Evolutionary conservation across 2,329 filamentous ascomycete genomes (phyloP), one percentile per base, ranked within the genome.

Genomic region (Monosporascus sp.): DNA sequence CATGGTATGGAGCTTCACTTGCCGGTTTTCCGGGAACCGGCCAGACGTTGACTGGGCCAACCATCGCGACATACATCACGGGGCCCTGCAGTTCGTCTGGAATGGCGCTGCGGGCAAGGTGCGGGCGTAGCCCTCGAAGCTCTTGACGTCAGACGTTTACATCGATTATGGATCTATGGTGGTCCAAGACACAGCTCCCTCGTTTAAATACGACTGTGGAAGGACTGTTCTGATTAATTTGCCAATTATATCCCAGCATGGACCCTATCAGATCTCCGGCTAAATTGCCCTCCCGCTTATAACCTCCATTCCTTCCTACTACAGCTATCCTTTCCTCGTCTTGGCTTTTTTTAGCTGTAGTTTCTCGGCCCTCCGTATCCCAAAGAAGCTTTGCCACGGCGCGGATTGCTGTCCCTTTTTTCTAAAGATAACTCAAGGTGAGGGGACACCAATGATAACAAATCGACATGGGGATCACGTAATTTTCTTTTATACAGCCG

Each of bases 191-290:
- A 15, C 8, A 43, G 22, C 18, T 18, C 39, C 5, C 18, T 24
- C 18, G 22, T 9, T 43, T 20, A 43, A 18, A 20, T 43, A 6
- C n/a, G 11, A 24, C 22, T 43, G 55, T 49, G 54, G 54, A 53
- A 46, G 47, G 51, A 55, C 50, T 54, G 27, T 50, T 59, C 55
- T 57, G 50, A 60, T 59, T 58, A 62, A 54, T 62, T 60, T 53
- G 31, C 54, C 45, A 54, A 48, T 59, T 51, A 51, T 58, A 59
- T 50, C 57, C 54, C 52, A 14, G 7, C 11, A 22, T 22, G 24
- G 20, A 18, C 5, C 55, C 49, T 50, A 58, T 50, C 53, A 52
- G 54, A 63, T 66, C 61, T 65, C 61, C 62, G 64, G 64, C 64
- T 66, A 66, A 66, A 66, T 66, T 43, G 60, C 50, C 43, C 37